A percentile compares a stretch with the other conserved stretches of the same genome.
Evolutionary conservation across 208 protist species (phyloP).

Genomic region (Leishmania major): DNA sequence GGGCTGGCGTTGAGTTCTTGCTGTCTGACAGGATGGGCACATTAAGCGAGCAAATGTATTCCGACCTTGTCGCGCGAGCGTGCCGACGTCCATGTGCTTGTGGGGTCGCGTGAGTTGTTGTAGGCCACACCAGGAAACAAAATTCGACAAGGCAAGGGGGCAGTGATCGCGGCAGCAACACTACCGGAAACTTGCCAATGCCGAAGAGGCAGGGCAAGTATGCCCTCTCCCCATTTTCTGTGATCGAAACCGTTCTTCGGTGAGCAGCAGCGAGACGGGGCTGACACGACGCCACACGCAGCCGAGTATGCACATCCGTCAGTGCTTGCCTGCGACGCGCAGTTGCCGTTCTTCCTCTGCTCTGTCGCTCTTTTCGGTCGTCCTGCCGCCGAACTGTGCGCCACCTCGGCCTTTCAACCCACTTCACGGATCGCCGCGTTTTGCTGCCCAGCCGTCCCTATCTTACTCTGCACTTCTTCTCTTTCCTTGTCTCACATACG

Average conservation of each 20-base stretch:
- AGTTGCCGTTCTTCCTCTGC: no score
- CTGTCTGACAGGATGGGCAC: not conserved
- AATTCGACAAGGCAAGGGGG: not conserved
- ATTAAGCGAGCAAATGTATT: not conserved
- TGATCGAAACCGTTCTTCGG: no score
- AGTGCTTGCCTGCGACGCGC: no score
- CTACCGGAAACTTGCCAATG: not conserved
- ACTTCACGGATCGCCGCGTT: no score
- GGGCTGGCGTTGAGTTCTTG: not conserved
- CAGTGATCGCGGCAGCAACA: not conserved
- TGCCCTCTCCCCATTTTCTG: no score
- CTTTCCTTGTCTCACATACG: not conserved
- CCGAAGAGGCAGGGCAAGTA: not conserved
- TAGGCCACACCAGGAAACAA: not conserved
- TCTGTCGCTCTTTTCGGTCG: no score
- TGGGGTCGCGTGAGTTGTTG: not conserved
- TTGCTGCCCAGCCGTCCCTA: not conserved
- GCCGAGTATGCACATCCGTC: no score
- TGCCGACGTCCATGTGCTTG: no score
- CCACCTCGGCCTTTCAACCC: no score
- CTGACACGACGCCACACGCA: no score
- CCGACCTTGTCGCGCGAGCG: not conserved
- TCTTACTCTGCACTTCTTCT: not conserved
- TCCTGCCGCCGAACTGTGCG: no score
- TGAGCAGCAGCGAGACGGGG: no score